Base-by-base conservation (phyloP, 768 basidiomycete genomes). In the Exsudoporus frostii region DNA sequence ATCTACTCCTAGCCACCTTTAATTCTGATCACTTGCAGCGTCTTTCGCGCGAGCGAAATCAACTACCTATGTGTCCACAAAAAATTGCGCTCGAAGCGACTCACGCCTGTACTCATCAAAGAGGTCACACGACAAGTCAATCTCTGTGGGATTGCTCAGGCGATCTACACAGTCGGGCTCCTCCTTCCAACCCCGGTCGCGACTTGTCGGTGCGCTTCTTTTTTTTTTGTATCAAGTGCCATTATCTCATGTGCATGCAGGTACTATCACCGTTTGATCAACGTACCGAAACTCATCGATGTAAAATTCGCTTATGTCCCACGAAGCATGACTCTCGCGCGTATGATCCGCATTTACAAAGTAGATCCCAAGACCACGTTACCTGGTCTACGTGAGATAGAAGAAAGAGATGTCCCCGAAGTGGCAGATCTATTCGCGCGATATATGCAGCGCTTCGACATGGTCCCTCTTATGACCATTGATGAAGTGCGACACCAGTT, bases 1-100 rank as follows among this genome's bases (percentile, higher is more conserved):
- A 30, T 39, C 27, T 38, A 17, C 14, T 50, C 15, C 10, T 48
- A 38, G n/a, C 46, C 30, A 37, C 19, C 38, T 34, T 47, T 19
- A 41, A 22, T 42, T 54, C n/a, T 59, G 44, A 60, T 37, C 14
- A n/a, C 25, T 62, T 53, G 33, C 55, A 94, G 90, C 42, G 71
- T 76, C 6, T 79, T 98, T 65, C 74, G 71, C 27, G 83, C 85
- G 38, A 86, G 85, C 67, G 97, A 98, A 71, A 95, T 99, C 75
- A 99, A 98, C 71, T 98, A 91, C 72, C 86, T 99, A 45, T 96
- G 93, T 63, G 86, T 98, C 1, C 95, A 97, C 80, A 99, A 99
- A 76, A 98, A 97, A 71, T 75, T 98, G 33, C 88, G 97, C 17
- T 90, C 92, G 0, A 98, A 98, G 69, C 88, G 97, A 37, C 76